phyloP scores from a whole-genome alignment of 129 eudicot species.

The Dittrichia graveolens region DNA sequence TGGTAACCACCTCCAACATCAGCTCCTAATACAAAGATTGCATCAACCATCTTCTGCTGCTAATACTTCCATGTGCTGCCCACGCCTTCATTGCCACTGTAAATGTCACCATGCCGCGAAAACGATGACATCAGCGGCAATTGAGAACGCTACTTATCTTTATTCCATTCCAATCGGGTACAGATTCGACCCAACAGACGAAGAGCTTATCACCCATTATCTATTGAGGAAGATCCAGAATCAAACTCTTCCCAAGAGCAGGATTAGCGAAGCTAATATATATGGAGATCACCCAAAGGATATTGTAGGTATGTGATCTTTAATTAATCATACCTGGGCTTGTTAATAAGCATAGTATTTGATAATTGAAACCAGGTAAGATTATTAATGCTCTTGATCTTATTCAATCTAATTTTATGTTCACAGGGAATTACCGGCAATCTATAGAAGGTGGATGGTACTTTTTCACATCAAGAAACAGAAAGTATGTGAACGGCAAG shows the following conservation, averaged over 20 bases:
- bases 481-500: conserved; percentile 29
- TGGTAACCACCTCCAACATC: too few species aligned
- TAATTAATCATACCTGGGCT: too few species aligned
- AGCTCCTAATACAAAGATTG: too few species aligned
- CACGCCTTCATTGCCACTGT: background rate
- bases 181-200: conserved; percentile 20
- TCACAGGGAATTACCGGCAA: conserved; percentile 8
- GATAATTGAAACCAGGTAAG: too few species aligned
- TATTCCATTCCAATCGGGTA: conserved; percentile 22
- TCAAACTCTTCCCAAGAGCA: conserved; percentile 24
- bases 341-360: too few species aligned
- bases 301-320: conserved; percentile 9
- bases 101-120: background rate
- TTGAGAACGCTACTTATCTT: background rate
- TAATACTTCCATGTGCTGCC: background rate
- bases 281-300: conserved; percentile 23
- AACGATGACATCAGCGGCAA: background rate
- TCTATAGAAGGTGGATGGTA: conserved; percentile 26
- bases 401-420: background rate
- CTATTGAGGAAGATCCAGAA: conserved; percentile 30
- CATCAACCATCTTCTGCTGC: background rate
- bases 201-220: conserved; percentile 24
- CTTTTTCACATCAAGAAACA: conserved; percentile 33
- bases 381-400: background rate
- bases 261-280: conserved; percentile 12